phyloP scores from a whole-genome alignment of 2,329 filamentous ascomycete species.

The Sporothrix humicola region DNA sequence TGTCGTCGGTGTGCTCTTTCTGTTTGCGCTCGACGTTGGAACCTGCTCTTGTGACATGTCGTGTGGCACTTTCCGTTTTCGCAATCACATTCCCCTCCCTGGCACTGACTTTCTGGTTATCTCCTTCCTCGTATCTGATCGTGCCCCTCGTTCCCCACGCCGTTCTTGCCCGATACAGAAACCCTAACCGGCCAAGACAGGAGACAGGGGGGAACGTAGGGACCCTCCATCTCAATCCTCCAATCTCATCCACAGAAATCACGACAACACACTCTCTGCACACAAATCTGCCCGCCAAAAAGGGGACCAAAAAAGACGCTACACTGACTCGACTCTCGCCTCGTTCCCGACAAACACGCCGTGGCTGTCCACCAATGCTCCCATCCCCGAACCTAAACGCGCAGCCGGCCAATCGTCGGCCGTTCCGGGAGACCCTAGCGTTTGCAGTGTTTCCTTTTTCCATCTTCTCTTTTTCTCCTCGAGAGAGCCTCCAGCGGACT shows the following conservation, averaged over 20 bases:
- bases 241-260: background rate
- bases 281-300: too few relatives aligned
- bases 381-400: constrained; percentile 17
- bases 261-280: background rate
- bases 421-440: constrained; percentile 15
- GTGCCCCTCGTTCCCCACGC: constrained; percentile 25
- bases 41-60: too few relatives aligned
- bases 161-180: constrained; percentile 21
- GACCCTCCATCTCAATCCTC: too few relatives aligned
- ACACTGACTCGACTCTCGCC: constrained; percentile 28
- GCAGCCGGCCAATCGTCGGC: constrained; percentile 27
- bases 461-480: background rate
- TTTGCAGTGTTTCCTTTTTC: background rate
- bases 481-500: constrained; percentile 14
- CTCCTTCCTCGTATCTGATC: constrained; percentile 15
- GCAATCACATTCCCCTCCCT: background rate
- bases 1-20: constrained; percentile 10
- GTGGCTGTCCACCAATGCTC: background rate
- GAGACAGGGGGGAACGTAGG: too few relatives aligned
- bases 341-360: constrained; percentile 8
- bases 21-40: background rate
- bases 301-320: constrained; percentile 20
- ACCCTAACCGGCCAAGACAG: constrained; percentile 14
- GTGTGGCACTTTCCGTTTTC: constrained; percentile 20
- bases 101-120: background rate